phyloP scores from a whole-genome alignment of 768 basidiomycete species.

The Paxillus ammoniavirescens region DNA sequence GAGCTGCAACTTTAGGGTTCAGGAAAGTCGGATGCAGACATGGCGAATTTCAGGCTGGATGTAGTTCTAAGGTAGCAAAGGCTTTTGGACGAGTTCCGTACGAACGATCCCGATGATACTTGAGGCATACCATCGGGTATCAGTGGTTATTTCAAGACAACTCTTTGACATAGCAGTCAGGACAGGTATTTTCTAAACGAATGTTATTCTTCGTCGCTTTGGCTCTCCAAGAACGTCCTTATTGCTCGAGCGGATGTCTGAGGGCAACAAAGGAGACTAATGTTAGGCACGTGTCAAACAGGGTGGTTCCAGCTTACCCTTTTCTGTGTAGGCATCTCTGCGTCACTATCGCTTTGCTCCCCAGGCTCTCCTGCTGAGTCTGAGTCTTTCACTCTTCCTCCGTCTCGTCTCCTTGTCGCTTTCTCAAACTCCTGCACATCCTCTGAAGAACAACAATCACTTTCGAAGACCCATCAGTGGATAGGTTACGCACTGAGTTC shows the following conservation, averaged over 20 bases:
- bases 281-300: not conserved
- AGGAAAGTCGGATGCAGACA: too few relatives aligned
- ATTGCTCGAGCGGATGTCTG: conserved; percentile 54
- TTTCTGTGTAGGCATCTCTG: conserved; percentile 34
- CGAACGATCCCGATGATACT: too few relatives aligned
- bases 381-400: conserved; percentile 10
- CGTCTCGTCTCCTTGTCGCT: conserved; percentile 35
- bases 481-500: conserved; percentile 61
- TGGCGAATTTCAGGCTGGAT: too few relatives aligned
- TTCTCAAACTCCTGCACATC: conserved; percentile 73
- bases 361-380: conserved; percentile 25
- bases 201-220: conserved; percentile 55
- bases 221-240: conserved; percentile 68
- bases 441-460: conserved; percentile 40
- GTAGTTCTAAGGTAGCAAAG: too few relatives aligned
- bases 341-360: conserved; percentile 35
- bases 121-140: too few relatives aligned
- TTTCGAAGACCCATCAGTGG: not conserved
- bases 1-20: not conserved
- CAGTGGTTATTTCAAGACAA: not conserved
- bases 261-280: not conserved
- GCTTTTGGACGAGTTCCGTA: too few relatives aligned
- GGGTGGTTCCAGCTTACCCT: conserved; percentile 35
- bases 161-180: not conserved
- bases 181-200: too few relatives aligned